Percentiles rank a stretch among this genome's conserved stretches.
Conservation (phyloP, 257 asterid genomes). For the Eustoma russellianum region DNA sequence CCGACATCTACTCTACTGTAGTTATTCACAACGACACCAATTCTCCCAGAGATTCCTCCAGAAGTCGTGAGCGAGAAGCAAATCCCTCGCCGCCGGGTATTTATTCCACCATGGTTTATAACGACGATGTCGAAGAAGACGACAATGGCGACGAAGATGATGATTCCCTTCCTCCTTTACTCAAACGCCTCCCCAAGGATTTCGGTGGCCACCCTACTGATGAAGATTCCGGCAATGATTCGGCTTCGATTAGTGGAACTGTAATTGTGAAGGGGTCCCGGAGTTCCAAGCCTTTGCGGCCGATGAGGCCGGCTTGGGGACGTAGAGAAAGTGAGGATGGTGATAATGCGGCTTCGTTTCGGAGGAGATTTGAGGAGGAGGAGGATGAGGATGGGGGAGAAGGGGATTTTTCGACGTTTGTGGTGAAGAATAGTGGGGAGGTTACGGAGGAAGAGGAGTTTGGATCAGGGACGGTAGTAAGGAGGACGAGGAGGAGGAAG, state of each 20-base stretch:
- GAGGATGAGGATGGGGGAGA: constrained; percentile 30
- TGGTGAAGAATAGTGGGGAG: constrained; percentile 49
- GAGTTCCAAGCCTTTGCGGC: constrained; percentile 10
- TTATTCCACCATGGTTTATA: constrained; percentile 62
- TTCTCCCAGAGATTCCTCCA: background rate
- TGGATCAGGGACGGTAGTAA: constrained; percentile 70
- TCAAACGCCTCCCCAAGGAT: constrained; percentile 87
- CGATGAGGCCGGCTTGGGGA: constrained; percentile 20
- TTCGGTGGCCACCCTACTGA: constrained; percentile 55
- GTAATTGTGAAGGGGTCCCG: constrained; percentile 62
- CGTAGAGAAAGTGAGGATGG: constrained; percentile 13
- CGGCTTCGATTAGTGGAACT: constrained; percentile 58
- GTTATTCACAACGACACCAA: constrained; percentile 26
- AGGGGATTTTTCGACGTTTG: constrained; percentile 77
- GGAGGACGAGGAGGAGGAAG: constrained; percentile 22
- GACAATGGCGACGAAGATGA: constrained; percentile 42
- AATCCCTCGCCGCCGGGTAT: constrained; percentile 25
- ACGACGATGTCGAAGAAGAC: constrained; percentile 27
- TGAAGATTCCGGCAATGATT: constrained; percentile 37
- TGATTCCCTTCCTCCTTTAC: constrained; percentile 73
- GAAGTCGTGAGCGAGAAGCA: constrained; percentile 13
- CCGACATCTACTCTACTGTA: constrained; percentile 59
- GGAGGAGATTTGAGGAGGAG: constrained; percentile 15
- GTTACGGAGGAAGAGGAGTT: constrained; percentile 36
- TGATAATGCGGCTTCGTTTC: constrained; percentile 15